Percentiles rank a stretch among this genome's conserved stretches.
Evolutionary conservation across 2,329 filamentous ascomycete species (phyloP).

Genomic region (Exophiala calicioides): DNA sequence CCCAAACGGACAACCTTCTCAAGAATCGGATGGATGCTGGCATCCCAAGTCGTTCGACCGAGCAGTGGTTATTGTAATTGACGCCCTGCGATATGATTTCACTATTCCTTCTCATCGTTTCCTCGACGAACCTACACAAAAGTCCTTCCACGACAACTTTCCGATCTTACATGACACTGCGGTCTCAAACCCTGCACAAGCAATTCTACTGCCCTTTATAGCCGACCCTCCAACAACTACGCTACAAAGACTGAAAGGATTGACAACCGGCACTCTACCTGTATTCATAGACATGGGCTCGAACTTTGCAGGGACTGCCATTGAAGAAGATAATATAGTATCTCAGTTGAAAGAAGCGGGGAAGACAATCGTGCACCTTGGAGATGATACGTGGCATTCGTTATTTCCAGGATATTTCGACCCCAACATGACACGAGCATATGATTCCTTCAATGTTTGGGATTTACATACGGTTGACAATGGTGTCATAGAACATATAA

Average conservation of each 20-base stretch:
- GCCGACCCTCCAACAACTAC: slow-evolving; percentile 95
- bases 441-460: slow-evolving; percentile 98
- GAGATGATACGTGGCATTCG: slow-evolving; percentile 96
- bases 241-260: slow-evolving; percentile 84
- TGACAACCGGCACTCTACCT: slow-evolving; percentile 92
- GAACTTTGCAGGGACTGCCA: slow-evolving; percentile 91
- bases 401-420: slow-evolving; percentile 95
- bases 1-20: slow-evolving; percentile 53
- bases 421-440: slow-evolving; percentile 78
- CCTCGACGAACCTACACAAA: slow-evolving; percentile 47
- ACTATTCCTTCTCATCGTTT: slow-evolving; percentile 70
- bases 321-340: slow-evolving; percentile 85
- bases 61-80: slow-evolving; percentile 85
- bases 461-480: slow-evolving; percentile 96
- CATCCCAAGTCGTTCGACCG: slow-evolving; percentile 92
- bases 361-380: slow-evolving; percentile 84
- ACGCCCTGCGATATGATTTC: slow-evolving; percentile 95
- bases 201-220: slow-evolving; percentile 91
- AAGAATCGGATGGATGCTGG: slow-evolving; percentile 76
- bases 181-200: slow-evolving; percentile 70
- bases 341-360: slow-evolving; percentile 64
- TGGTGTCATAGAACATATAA: slow-evolving; percentile 86
- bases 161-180: slow-evolving; percentile 85
- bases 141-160: slow-evolving; percentile 82
- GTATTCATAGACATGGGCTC: slow-evolving; percentile 93